Percentiles rank a stretch among this genome's conserved stretches.
These are phyloP conservation scores for Curvularia lunata DNA, from an alignment of 2,329 filamentous ascomycete species.

Conservation along the genomic window DNA sequence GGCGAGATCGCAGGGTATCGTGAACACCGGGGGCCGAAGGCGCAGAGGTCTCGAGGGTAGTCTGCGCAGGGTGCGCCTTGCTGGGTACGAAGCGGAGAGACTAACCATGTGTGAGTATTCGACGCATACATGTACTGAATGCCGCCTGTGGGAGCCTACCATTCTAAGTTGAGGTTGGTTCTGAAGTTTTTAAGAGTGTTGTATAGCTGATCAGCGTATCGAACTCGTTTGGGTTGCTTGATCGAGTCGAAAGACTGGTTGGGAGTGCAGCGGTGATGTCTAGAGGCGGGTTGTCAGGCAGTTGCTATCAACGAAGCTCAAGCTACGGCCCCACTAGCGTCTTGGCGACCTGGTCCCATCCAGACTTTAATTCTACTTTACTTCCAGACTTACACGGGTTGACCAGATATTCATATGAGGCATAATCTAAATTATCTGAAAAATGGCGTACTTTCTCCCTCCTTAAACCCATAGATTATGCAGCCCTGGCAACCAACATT, in stretches of 20 bases:
- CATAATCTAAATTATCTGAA: background rate
- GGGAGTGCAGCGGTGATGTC: slow-evolving; percentile 6
- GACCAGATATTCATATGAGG: too few relatives aligned
- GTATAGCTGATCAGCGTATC: background rate
- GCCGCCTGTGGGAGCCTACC: slow-evolving; percentile 14
- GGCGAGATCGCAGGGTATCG: slow-evolving; percentile 87
- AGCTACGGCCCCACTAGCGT: slow-evolving; percentile 37
- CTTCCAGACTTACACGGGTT: background rate
- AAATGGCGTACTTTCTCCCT: slow-evolving; percentile 18
- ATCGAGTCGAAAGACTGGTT: background rate
- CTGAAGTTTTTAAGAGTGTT: background rate
- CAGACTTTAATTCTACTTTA: background rate
- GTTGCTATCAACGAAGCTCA: slow-evolving; percentile 19
- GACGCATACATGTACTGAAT: slow-evolving; percentile 6
- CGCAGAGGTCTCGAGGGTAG: slow-evolving; percentile 65
- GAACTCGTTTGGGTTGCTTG: background rate
- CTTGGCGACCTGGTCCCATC: slow-evolving; percentile 30
- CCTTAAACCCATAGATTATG: slow-evolving; percentile 43
- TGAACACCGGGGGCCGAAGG: slow-evolving; percentile 92
- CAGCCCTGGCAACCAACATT: slow-evolving; percentile 61
- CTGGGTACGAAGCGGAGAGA: slow-evolving; percentile 88
- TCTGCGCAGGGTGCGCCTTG: slow-evolving; percentile 63
- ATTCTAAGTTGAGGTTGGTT: slow-evolving; percentile 16
- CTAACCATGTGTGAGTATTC: slow-evolving; percentile 53
- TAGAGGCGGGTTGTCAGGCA: slow-evolving; percentile 15